phyloP scores from a whole-genome alignment of 192 early-diverging fungal species.

The Coemansia sp. region DNA sequence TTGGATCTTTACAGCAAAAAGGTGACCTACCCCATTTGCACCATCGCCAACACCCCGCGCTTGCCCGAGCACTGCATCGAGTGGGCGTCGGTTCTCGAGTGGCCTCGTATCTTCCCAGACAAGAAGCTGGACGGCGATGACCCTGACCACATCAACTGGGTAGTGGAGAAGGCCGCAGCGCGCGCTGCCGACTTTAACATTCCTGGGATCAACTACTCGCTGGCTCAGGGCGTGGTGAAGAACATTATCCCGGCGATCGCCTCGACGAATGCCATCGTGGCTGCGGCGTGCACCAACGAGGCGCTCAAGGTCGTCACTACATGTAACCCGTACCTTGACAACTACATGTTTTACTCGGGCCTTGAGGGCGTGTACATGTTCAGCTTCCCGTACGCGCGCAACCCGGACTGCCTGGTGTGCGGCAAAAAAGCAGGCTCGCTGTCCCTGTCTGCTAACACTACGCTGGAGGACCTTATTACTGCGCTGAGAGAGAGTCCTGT shows the following conservation, averaged over 20 bases:
- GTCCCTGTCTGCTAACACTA: slow-evolving; percentile 54
- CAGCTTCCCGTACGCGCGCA: slow-evolving; percentile 79
- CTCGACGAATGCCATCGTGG: slow-evolving; percentile 81
- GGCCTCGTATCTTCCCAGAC: slow-evolving; percentile 79
- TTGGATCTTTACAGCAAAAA: slow-evolving; percentile 89
- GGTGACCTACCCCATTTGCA: slow-evolving; percentile 92
- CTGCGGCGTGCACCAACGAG: slow-evolving; percentile 90
- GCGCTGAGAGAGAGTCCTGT: slow-evolving; percentile 69
- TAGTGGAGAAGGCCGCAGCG: slow-evolving; percentile 61
- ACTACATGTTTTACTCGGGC: slow-evolving; percentile 97
- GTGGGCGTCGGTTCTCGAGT: slow-evolving; percentile 91
- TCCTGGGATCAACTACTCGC: slow-evolving; percentile 79
- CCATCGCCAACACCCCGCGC: slow-evolving; percentile 97
- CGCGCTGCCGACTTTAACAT: slow-evolving; percentile 85
- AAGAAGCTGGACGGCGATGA: slow-evolving; percentile 77
- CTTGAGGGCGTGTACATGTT: slow-evolving; percentile 88
- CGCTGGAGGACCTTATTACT: slow-evolving; percentile 82
- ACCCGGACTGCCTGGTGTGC: slow-evolving; percentile 90
- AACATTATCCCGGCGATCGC: slow-evolving; percentile 98
- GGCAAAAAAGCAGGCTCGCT: slow-evolving; percentile 60
- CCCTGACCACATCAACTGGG: slow-evolving; percentile 74
- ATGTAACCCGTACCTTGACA: slow-evolving; percentile 76
- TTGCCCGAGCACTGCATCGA: slow-evolving; percentile 98
- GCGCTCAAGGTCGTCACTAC: slow-evolving; percentile 88
- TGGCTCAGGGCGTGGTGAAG: slow-evolving; percentile 97